Evolutionary conservation across 148 eudicot species (phyloP).

Genomic region (Oxyria digyna): DNA sequence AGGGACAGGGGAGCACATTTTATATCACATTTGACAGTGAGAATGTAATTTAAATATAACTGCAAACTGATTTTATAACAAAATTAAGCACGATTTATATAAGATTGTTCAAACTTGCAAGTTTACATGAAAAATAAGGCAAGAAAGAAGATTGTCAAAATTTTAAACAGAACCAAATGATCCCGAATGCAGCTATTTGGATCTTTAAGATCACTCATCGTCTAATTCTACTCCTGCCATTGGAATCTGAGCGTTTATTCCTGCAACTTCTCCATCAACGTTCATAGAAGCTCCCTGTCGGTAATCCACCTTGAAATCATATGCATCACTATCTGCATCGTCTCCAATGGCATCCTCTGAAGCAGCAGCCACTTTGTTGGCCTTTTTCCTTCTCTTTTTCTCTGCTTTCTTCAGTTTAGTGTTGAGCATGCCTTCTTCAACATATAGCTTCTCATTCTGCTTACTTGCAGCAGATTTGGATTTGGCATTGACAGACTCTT

Average conservation of each 20-base stretch:
- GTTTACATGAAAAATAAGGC: background rate
- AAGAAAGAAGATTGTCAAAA: background rate
- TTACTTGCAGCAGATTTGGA: constrained; percentile 29
- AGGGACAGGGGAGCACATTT: too few species aligned
- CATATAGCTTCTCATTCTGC: constrained; percentile 70
- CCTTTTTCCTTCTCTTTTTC: constrained; percentile 64
- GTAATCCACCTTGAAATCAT: constrained; percentile 81
- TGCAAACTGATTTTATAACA: background rate
- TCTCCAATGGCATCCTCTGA: constrained; percentile 39
- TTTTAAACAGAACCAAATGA: background rate
- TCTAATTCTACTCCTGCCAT: constrained; percentile 28
- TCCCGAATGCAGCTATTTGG: background rate
- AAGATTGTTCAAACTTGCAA: background rate
- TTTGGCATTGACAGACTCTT: constrained; percentile 22
- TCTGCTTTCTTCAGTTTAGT: constrained; percentile 56
- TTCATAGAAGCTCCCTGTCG: constrained; percentile 37
- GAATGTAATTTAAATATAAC: too few species aligned
- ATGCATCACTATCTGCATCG: constrained; percentile 35
- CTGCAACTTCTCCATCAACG: constrained; percentile 27
- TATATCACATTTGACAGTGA: too few species aligned
- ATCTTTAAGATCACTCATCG: constrained; percentile 17
- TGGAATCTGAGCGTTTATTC: constrained; percentile 47
- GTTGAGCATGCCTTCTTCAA: constrained; percentile 75
- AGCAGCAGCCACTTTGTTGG: constrained; percentile 25
- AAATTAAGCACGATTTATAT: background rate